Conservation (phyloP, 1,139 yeast species). For the Nadsonia starkeyi-henricii region DNA sequence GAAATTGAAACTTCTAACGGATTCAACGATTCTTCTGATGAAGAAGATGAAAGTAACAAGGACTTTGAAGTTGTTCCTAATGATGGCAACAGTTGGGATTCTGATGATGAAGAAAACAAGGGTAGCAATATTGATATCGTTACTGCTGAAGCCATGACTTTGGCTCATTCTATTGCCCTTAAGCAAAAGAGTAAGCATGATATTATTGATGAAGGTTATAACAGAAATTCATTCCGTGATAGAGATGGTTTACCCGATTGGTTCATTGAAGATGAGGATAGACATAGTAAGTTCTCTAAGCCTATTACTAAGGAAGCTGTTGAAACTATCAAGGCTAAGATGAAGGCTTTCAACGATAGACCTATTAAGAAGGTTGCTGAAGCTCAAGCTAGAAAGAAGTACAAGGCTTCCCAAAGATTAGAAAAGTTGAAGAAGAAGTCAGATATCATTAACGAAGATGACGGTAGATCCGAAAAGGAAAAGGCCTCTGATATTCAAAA, state of each 20-base stretch:
- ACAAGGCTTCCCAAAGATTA: conserved; percentile 79
- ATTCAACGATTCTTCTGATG: conserved; percentile 3
- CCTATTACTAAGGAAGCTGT: conserved; percentile 98
- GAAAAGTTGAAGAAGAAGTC: conserved; percentile 91
- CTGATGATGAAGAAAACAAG: conserved; percentile 16
- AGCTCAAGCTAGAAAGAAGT: conserved; percentile 92
- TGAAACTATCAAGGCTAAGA: conserved; percentile 75
- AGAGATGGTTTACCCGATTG: conserved; percentile 84
- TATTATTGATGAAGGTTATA: conserved; percentile 78
- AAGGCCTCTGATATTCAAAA: conserved; percentile 87
- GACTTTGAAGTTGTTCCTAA: conserved; percentile 17
- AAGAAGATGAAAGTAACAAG: conserved; percentile 14
- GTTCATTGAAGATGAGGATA: conserved; percentile 86
- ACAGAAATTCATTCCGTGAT: conserved; percentile 84
- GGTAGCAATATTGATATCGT: conserved; percentile 52
- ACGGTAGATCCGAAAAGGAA: conserved; percentile 76
- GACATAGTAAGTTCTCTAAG: conserved; percentile 70
- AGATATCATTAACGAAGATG: conserved; percentile 79
- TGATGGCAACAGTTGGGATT: conserved; percentile 16
- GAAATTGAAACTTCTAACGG: not conserved
- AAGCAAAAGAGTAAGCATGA: conserved; percentile 79
- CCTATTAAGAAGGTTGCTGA: conserved; percentile 96
- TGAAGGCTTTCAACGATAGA: conserved; percentile 84
- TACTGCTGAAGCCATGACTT: conserved; percentile 93
- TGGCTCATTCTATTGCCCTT: conserved; percentile 88